These are phyloP conservation scores for Medicago truncatula DNA, from an alignment of 306 rosid genomes.

Conservation along the genomic window DNA sequence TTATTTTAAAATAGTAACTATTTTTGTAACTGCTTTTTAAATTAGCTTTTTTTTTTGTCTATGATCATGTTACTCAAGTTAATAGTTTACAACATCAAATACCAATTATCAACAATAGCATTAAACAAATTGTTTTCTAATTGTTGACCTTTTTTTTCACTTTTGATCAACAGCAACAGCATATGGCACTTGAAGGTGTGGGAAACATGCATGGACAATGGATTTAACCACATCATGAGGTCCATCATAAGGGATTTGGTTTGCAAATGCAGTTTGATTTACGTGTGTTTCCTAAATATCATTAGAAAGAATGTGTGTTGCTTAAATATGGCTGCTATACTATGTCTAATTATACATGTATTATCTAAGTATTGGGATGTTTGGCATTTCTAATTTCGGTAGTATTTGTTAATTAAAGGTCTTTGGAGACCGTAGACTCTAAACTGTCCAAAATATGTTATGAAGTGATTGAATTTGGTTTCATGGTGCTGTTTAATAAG, in stretches of 20 bases:
- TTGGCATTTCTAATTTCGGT: constrained; percentile 24
- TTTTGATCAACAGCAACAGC: constrained; percentile 55
- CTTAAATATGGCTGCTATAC: neutral
- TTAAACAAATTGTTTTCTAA: neutral
- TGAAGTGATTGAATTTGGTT: neutral
- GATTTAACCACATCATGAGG: constrained; percentile 53
- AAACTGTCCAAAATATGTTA: neutral
- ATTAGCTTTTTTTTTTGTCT: neutral
- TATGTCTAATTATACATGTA: neutral
- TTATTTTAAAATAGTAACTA: no score
- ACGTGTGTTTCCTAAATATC: constrained; percentile 63
- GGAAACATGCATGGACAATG: constrained; percentile 67
- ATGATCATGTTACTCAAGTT: neutral
- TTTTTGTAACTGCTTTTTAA: neutral
- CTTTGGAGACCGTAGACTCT: constrained; percentile 22
- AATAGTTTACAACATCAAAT: neutral
- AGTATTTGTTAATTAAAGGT: constrained; percentile 6
- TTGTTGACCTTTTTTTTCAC: neutral
- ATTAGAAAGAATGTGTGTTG: constrained; percentile 50
- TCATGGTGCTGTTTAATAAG: neutral
- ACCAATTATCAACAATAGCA: neutral
- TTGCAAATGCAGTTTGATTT: constrained; percentile 58
- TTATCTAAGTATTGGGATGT: neutral
- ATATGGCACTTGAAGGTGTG: constrained; percentile 61
- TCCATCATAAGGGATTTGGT: constrained; percentile 50